Conservation (phyloP, 116 monocot genomes). For the Iris pallida region DNA sequence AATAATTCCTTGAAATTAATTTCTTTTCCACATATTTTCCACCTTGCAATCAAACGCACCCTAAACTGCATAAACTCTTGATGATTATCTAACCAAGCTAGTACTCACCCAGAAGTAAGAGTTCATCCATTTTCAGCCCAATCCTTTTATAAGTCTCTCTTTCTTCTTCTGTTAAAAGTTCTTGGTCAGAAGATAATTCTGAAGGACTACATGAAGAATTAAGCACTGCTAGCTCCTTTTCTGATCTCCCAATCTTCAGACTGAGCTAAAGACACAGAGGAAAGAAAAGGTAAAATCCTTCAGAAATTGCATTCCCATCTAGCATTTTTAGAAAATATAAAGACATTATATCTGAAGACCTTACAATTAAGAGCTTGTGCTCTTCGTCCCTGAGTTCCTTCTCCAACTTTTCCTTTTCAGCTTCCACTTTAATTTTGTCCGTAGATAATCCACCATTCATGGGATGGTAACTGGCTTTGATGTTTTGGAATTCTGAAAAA, state of each 20-base stretch:
- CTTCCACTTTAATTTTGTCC: slow-evolving; percentile 42
- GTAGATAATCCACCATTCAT: slow-evolving; percentile 6
- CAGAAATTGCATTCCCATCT: not conserved
- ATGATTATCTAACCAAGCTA: slow-evolving; percentile 1
- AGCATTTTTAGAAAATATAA: not conserved
- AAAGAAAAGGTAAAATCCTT: not conserved
- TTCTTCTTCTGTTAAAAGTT: slow-evolving; percentile 90
- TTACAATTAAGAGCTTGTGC: slow-evolving; percentile 67
- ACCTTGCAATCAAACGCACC: no score
- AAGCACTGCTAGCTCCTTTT: slow-evolving; percentile 52
- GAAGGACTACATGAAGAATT: slow-evolving; percentile 44
- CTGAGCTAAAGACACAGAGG: slow-evolving; percentile 41
- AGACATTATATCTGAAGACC: slow-evolving; percentile 13
- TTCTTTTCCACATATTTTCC: no score
- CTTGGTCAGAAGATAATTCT: slow-evolving; percentile 48
- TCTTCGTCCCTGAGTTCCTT: slow-evolving; percentile 68
- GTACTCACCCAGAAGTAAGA: slow-evolving; percentile 59
- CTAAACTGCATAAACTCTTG: not conserved
- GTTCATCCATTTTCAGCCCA: slow-evolving; percentile 77
- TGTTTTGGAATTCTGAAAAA: slow-evolving; percentile 57
- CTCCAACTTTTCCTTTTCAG: slow-evolving; percentile 52
- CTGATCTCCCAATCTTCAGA: slow-evolving; percentile 62
- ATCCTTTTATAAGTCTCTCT: slow-evolving; percentile 50
- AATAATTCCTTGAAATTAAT: no score
- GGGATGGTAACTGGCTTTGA: slow-evolving; percentile 28